Percentiles rank a stretch among this genome's conserved stretches.
These are phyloP conservation scores for Xylaria hypoxylon DNA, from an alignment of 2,329 filamentous ascomycete genomes.

Conservation along the genomic window DNA sequence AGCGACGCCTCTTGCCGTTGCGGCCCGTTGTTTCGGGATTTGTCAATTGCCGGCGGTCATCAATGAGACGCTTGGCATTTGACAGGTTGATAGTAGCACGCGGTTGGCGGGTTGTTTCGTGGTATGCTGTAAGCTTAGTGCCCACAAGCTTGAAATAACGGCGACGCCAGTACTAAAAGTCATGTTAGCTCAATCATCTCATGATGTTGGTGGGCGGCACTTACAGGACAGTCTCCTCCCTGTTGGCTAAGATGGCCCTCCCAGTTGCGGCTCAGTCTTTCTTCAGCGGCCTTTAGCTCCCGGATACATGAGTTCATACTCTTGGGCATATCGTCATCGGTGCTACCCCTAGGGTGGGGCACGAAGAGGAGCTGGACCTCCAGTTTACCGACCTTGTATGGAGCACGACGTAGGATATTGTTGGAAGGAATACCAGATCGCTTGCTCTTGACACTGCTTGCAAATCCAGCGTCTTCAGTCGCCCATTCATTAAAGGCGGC, in stretches of 20 bases:
- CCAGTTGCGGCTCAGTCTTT: slow-evolving; percentile 79
- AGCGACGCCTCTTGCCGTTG: slow-evolving; percentile 84
- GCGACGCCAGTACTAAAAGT: slow-evolving; percentile 88
- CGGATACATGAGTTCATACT: slow-evolving; percentile 97
- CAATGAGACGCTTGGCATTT: slow-evolving; percentile 92
- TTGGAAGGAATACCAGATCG: slow-evolving; percentile 67
- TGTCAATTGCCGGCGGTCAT: slow-evolving; percentile 85
- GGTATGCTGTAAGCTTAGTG: slow-evolving; percentile 92
- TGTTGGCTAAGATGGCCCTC: slow-evolving; percentile 96
- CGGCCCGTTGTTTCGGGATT: slow-evolving; percentile 85
- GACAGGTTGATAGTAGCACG: slow-evolving; percentile 96
- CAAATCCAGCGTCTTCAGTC: slow-evolving; percentile 80
- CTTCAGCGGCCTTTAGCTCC: slow-evolving; percentile 91
- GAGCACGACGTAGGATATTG: slow-evolving; percentile 81
- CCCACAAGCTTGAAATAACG: slow-evolving; percentile 96
- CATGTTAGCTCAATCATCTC: slow-evolving; percentile 53
- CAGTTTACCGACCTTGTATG: slow-evolving; percentile 96
- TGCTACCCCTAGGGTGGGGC: slow-evolving; percentile 85
- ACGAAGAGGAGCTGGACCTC: slow-evolving; percentile 95
- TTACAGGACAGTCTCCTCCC: slow-evolving; percentile 95
- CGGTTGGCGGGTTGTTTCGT: slow-evolving; percentile 94
- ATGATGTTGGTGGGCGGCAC: slow-evolving; percentile 54
- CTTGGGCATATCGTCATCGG: slow-evolving; percentile 98
- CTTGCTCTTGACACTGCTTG: slow-evolving; percentile 95
- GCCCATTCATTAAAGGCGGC: slow-evolving; percentile 99